phyloP scores from a whole-genome alignment of 345 rosid species.

The Crucihimalaya himalaica region DNA sequence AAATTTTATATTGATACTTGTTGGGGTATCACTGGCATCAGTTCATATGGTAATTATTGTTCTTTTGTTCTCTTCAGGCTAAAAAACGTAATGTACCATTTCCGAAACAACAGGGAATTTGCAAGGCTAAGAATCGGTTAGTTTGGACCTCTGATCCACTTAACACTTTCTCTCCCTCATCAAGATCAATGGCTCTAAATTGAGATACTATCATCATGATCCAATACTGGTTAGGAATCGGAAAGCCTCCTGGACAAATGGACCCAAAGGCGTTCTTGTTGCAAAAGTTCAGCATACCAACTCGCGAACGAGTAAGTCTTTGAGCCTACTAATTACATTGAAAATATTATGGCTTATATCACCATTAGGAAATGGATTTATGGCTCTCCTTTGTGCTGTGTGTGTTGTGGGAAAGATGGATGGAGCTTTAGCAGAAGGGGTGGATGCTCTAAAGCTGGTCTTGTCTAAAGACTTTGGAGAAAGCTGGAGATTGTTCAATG shows the following conservation, averaged over 20 bases:
- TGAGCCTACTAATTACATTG: not conserved
- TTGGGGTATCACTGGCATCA: not conserved
- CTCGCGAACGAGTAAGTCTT: slow-evolving; percentile 61
- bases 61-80: slow-evolving; percentile 46
- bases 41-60: not conserved
- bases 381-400: not conserved
- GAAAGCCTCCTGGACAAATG: slow-evolving; percentile 94
- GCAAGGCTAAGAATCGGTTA: slow-evolving; percentile 84
- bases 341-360: not conserved
- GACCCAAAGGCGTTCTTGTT: slow-evolving; percentile 94
- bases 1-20: slow-evolving; percentile 13
- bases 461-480: slow-evolving; percentile 76
- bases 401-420: slow-evolving; percentile 57
- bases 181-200: not conserved
- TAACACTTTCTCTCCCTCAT: not conserved
- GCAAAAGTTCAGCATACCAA: slow-evolving; percentile 71
- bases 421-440: slow-evolving; percentile 69
- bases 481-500: slow-evolving; percentile 65
- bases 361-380: not conserved
- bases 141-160: slow-evolving; percentile 17
- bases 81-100: slow-evolving; percentile 72
- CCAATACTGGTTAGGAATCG: slow-evolving; percentile 54
- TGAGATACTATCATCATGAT: not conserved
- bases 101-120: slow-evolving; percentile 79
- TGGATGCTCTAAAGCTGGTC: slow-evolving; percentile 61